These are phyloP conservation scores for Silene conica DNA, from an alignment of 148 eudicot genomes.

Conservation along the genomic window DNA sequence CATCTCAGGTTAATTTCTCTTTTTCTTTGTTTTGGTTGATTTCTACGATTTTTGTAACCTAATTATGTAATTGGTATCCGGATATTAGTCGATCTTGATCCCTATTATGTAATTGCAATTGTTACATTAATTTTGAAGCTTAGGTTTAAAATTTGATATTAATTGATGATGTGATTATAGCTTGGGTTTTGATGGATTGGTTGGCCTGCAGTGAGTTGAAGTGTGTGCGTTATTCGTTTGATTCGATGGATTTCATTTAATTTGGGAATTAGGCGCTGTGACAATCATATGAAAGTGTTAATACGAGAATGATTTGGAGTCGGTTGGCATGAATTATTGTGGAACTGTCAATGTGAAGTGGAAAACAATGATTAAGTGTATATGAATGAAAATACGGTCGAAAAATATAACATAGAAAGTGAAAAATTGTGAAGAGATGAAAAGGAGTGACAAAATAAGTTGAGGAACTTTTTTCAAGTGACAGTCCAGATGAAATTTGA, in stretches of 20 bases:
- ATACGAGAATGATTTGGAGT: neutral
- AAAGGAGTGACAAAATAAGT: no score
- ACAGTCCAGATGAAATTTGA: neutral
- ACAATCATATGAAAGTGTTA: neutral
- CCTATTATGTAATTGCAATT: neutral
- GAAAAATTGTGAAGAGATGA: neutral
- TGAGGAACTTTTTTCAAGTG: neutral
- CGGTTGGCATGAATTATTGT: neutral
- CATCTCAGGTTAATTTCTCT: conserved; percentile 46
- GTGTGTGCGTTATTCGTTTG: neutral
- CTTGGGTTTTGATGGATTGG: neutral
- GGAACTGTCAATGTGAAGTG: neutral
- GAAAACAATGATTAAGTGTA: neutral
- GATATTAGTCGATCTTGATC: neutral
- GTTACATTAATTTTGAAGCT: neutral
- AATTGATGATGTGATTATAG: conserved; percentile 4
- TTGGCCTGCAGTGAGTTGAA: neutral
- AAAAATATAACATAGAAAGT: no score
- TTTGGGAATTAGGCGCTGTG: neutral
- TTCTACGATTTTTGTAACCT: neutral
- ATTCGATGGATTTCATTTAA: neutral
- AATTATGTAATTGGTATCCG: neutral
- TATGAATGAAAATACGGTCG: neutral
- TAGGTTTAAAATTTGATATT: neutral
- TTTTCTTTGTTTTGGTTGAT: conserved; percentile 4